These are phyloP conservation scores for Blastobotrys persicus DNA, from an alignment of 1,139 yeast species.

Conservation along the genomic window DNA sequence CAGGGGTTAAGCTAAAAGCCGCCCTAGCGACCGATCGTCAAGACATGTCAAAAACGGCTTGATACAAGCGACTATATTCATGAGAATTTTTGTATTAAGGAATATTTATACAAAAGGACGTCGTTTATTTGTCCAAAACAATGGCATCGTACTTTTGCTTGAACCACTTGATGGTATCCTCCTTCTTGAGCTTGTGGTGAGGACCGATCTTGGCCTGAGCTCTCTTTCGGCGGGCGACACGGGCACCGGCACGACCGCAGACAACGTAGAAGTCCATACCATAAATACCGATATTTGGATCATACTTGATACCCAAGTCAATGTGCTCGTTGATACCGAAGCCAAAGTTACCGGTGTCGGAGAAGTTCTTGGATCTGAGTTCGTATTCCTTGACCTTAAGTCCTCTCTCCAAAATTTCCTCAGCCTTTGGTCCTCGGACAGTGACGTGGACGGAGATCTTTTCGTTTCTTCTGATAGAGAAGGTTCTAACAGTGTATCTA, in stretches of 20 bases:
- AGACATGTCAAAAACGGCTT: too few species aligned
- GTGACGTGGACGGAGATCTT: conserved; percentile 99
- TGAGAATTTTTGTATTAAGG: conserved; percentile 7
- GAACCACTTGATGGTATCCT: conserved; percentile 98
- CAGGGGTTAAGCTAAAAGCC: too few species aligned
- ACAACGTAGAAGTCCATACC: conserved; percentile 99
- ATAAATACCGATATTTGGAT: conserved; percentile 99
- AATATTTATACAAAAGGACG: conserved; percentile 1
- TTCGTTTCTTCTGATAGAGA: conserved; percentile 99
- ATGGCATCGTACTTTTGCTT: conserved; percentile 99
- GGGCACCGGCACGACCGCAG: conserved; percentile 99
- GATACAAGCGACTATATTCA: neutral
- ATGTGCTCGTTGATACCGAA: conserved; percentile 99
- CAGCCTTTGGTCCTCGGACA: conserved; percentile 99
- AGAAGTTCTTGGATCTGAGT: conserved; percentile 90
- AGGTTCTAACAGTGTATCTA: conserved; percentile 99
- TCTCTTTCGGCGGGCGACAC: conserved; percentile 99
- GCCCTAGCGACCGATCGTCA: too few species aligned
- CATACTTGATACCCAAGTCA: conserved; percentile 99
- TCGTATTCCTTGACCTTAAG: conserved; percentile 99
- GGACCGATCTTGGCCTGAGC: conserved; percentile 85
- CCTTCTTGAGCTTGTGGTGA: conserved; percentile 88
- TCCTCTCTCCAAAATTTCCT: conserved; percentile 99
- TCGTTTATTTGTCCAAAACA: conserved; percentile 46
- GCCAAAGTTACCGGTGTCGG: conserved; percentile 99